Evolutionary conservation across 2,329 filamentous ascomycete genomes (phyloP), one percentile per base, ranked within the genome.

Genomic region (Pestalotiopsis sp.): DNA sequence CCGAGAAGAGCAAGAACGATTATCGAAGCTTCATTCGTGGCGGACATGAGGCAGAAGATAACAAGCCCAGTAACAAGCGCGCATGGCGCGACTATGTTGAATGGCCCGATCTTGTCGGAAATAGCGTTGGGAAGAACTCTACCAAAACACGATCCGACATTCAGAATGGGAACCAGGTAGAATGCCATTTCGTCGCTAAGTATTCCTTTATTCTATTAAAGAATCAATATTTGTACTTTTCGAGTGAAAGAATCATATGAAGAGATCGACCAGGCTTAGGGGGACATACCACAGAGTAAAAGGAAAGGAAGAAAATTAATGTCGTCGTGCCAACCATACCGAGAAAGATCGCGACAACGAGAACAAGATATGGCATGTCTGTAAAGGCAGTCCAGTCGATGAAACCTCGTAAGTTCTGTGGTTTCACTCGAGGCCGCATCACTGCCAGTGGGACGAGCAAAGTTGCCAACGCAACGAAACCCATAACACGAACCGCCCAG

Each of bases 151-250:
- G 77, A 80, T 3, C 72, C 81, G 2, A 78, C 79, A 67, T 82
- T 82, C 61, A 82, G 72, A 61, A 82, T 81, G 6, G 79, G 74
- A 0, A 81, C 76, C 4, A 83, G 72, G 70, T 84, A 83, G 70
- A 82, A 82, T 0, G 77, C 75, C 68, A 83, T 69, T 35, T 73
- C 74, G 3, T 71, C 67, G 65, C 74, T 68, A 1, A 78, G 79
- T 39, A 78, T 73, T 11, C 75, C 73, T 2, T 71, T 73, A 0
- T 75, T 68, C 30, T 26, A 26, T 26, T 6, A 26, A 26, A 26
- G 26, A 26, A 26, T 26, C 26, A 26, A 26, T 26, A 26, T 26
- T 26, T 26, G 26, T 26, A 26, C 26, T 26, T 26, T 26, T 26
- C 26, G 26, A 26, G 26, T 26, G 26, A 26, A 26, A 26, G 26